Base-by-base conservation (phyloP, 345 rosid species). In the Euphorbia tirucalli region DNA sequence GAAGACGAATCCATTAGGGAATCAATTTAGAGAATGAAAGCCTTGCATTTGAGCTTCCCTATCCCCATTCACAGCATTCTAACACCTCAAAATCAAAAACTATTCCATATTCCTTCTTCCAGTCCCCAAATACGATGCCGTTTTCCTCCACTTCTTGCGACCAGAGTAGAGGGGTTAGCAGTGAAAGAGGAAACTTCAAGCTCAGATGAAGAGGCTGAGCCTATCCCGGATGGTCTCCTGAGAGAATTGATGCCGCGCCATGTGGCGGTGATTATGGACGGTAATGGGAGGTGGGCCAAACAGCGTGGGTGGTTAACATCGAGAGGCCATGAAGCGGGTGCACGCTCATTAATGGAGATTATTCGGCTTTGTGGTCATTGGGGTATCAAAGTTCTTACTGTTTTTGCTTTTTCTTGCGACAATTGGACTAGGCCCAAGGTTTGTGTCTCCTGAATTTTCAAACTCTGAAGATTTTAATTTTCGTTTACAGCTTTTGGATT, bases 261-360 rank as follows among this genome's bases (percentile, higher is more conserved):
- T 61, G 96, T 92, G 57, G 96, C 97, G 57, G 76, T 90, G 46
- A 88, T 92, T 61, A 90, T 92, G 96, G 97, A 88, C 41, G 96
- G 97, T 4, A 92, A 87, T 61, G 96, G 77, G 15, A 74, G 93
- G 76, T 92, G 94, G 93, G 93, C 94, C 9, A 78, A 80, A 65
- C 83, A 80, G 70, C 75, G 74, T 18, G 96, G 93, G 25, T 55
- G 85, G 64, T 80, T 75, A 50, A 32, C 90, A 27, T 69, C 82
- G 30, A 84, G 80, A 1, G 97, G 97, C 16, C 93, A 88, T 66
- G 85, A 81, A 76, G 93, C 90, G 0, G 93, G 97, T 1, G 88
- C 82, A 9, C 73, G 74, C 72, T 84, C 96, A 55, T 44, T 92
- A 30, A 84, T 75, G 83, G 77, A 85, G 81, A 66, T 92, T 50